These are phyloP conservation scores for Eucalyptus cloeziana DNA, from an alignment of 345 rosid genomes.

Conservation along the genomic window DNA sequence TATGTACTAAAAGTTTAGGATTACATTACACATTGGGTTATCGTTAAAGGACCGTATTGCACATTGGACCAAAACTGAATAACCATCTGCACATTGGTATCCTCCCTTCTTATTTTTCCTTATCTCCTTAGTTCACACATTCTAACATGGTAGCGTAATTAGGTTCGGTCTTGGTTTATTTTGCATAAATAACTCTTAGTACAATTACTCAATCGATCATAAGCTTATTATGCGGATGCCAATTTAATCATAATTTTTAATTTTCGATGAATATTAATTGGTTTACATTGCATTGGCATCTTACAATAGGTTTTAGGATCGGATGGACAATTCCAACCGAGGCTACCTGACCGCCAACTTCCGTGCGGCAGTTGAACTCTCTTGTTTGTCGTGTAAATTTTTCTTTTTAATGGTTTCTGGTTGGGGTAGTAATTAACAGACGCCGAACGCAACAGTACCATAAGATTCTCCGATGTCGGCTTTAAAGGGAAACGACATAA, in stretches of 20 bases:
- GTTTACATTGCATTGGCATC: neutral
- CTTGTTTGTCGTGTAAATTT: neutral
- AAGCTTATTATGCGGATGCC: rapidly evolving
- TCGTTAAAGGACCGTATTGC: rapidly evolving
- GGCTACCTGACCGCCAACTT: neutral
- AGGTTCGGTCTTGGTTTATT: neutral
- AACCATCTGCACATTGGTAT: too few relatives aligned
- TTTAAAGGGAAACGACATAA: neutral
- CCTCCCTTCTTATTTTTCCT: neutral
- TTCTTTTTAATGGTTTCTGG: neutral
- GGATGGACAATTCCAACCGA: neutral
- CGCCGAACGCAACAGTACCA: neutral
- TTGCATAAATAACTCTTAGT: rapidly evolving
- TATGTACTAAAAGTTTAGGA: too few relatives aligned
- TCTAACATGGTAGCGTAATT: rapidly evolving
- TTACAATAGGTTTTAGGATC: rapidly evolving
- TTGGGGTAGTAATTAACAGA: neutral
- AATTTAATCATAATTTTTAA: rapidly evolving
- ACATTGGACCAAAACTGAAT: rapidly evolving
- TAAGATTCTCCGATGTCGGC: neutral
- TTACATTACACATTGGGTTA: rapidly evolving
- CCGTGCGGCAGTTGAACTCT: neutral
- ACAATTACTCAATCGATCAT: rapidly evolving
- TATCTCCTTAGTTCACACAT: neutral
- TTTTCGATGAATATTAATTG: rapidly evolving